These are phyloP conservation scores for Babesia bovis DNA, from an alignment of 169 alveolate genomes.

Conservation along the genomic window DNA sequence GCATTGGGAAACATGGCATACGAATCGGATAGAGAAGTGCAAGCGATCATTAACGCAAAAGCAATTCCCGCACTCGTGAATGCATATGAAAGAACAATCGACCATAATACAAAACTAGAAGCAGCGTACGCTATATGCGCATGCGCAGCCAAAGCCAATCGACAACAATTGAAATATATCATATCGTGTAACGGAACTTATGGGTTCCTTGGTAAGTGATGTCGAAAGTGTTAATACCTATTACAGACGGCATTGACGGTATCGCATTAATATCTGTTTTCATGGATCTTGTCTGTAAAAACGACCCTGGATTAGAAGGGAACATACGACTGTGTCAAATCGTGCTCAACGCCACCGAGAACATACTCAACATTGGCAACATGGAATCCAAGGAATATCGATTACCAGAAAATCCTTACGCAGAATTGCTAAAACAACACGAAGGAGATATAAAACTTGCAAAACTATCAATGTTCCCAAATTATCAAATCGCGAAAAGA, in stretches of 20 bases:
- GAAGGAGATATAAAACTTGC: constrained; percentile 51
- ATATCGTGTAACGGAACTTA: constrained; percentile 72
- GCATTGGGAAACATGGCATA: constrained; percentile 86
- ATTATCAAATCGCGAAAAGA: constrained; percentile 51
- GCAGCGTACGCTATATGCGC: constrained; percentile 89
- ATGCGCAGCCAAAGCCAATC: constrained; percentile 79
- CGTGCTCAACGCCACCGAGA: constrained; percentile 80
- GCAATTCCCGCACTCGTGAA: constrained; percentile 80
- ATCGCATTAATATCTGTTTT: constrained; percentile 79
- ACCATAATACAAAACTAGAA: constrained; percentile 81
- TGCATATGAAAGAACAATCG: constrained; percentile 77
- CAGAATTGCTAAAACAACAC: constrained; percentile 77
- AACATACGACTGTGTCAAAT: constrained; percentile 82
- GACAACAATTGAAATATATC: constrained; percentile 82
- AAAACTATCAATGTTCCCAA: constrained; percentile 45
- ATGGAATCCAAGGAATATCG: constrained; percentile 74
- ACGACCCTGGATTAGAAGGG: constrained; percentile 83
- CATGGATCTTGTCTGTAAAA: constrained; percentile 80
- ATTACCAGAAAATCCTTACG: constrained; percentile 84
- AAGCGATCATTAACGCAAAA: constrained; percentile 76
- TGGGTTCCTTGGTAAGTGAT: not conserved
- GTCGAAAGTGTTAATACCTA: constrained; percentile 23
- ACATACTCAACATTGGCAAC: constrained; percentile 79
- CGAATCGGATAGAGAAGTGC: constrained; percentile 82
- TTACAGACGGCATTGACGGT: constrained; percentile 55